These are phyloP conservation scores for Septoria linicola DNA, from an alignment of 2,329 filamentous ascomycete genomes.

Conservation along the genomic window DNA sequence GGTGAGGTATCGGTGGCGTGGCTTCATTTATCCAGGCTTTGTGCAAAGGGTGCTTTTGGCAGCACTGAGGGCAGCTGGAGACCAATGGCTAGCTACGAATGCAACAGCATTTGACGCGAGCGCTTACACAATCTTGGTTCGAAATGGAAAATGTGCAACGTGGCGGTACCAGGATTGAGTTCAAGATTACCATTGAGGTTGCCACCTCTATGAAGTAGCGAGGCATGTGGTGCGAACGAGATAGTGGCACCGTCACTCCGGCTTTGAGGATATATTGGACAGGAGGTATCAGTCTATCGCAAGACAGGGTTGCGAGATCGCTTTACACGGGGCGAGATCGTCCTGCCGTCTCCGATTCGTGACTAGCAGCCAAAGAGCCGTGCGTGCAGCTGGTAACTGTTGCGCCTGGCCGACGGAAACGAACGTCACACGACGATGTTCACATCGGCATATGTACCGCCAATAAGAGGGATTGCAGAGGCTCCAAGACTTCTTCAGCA, in stretches of 20 bases:
- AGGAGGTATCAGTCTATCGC: too few species aligned
- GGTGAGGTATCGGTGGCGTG: constrained; percentile 44
- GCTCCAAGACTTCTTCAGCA: constrained; percentile 49
- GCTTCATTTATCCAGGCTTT: constrained; percentile 43
- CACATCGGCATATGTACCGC: not conserved
- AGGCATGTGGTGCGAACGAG: too few species aligned
- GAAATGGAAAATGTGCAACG: constrained; percentile 27
- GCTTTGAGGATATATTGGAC: too few species aligned
- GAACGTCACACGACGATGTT: not conserved
- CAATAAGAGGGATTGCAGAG: constrained; percentile 44
- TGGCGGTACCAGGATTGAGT: constrained; percentile 39
- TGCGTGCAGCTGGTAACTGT: too few species aligned
- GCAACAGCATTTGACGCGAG: constrained; percentile 34
- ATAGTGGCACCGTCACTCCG: too few species aligned
- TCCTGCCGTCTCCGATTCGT: too few species aligned
- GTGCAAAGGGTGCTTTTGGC: constrained; percentile 33
- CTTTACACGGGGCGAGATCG: too few species aligned
- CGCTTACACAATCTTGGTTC: constrained; percentile 34
- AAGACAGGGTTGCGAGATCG: too few species aligned
- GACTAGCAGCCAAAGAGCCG: too few species aligned
- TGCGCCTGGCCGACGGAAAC: too few species aligned
- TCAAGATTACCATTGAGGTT: not conserved
- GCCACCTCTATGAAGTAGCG: not conserved
- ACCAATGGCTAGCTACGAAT: constrained; percentile 37
- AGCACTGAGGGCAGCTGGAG: constrained; percentile 28